Evolutionary conservation across 345 rosid species (phyloP).

Genomic region (Boechera retrofracta): DNA sequence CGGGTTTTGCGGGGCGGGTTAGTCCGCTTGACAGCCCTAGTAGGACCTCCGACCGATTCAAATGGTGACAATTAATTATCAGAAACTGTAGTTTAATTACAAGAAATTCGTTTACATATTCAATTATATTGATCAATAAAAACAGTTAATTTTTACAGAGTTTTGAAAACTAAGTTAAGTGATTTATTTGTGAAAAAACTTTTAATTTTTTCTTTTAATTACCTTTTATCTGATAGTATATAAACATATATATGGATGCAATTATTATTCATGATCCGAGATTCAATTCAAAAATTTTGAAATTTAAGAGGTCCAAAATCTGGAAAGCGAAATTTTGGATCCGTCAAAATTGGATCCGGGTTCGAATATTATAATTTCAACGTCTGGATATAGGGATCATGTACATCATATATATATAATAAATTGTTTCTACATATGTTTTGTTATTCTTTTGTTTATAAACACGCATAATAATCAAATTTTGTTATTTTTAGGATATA

Average conservation of each 20-base stretch:
- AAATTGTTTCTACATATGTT: too few relatives aligned
- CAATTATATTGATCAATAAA: background rate
- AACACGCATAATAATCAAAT: background rate
- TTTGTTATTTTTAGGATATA: background rate
- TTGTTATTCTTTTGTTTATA: background rate
- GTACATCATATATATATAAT: too few relatives aligned
- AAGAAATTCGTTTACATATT: background rate
- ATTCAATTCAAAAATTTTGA: too few relatives aligned
- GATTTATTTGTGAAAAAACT: background rate
- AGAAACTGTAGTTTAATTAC: conserved; percentile 13
- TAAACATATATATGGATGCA: too few relatives aligned
- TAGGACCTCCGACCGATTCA: conserved; percentile 38
- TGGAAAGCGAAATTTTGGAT: too few relatives aligned
- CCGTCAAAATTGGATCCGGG: background rate
- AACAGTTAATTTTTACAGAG: background rate
- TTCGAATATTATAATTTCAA: background rate
- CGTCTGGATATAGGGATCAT: background rate
- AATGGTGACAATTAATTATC: conserved; percentile 18
- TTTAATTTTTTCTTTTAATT: too few relatives aligned
- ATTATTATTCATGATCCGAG: too few relatives aligned
- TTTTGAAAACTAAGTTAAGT: background rate
- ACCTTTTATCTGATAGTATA: too few relatives aligned
- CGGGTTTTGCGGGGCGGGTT: too few relatives aligned
- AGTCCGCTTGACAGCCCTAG: background rate
- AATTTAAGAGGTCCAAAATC: too few relatives aligned